Percentiles rank a stretch among this genome's conserved stretches.
These are phyloP conservation scores for Blastocystis sp. DNA, from an alignment of 352 stramenopile genomes.

Conservation along the genomic window DNA sequence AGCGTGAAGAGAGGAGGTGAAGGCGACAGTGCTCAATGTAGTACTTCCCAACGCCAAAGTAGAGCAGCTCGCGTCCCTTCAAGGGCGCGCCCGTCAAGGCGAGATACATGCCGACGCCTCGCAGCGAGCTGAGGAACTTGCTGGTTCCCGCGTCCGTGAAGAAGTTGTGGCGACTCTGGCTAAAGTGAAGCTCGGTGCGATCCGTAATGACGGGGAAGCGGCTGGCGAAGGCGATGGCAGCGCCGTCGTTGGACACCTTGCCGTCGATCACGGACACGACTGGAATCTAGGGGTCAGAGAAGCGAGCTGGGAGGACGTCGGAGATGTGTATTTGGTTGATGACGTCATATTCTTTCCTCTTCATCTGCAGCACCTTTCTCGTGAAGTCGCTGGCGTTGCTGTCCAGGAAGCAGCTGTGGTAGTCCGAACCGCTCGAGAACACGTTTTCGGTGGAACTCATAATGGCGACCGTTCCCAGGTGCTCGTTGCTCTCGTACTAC, in stretches of 20 bases:
- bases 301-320: background rate
- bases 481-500: constrained; percentile 61
- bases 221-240: background rate
- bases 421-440: constrained; percentile 19
- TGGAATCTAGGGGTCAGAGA: constrained; percentile 25
- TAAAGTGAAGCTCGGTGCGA: background rate
- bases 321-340: constrained; percentile 64
- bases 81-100: constrained; percentile 17
- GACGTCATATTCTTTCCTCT: constrained; percentile 44
- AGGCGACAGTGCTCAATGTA: constrained; percentile 37
- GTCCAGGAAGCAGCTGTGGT: constrained; percentile 42
- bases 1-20: background rate
- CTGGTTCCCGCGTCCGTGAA: constrained; percentile 41
- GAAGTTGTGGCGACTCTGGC: background rate
- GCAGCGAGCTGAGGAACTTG: constrained; percentile 52
- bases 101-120: constrained; percentile 64
- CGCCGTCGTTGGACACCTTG: background rate
- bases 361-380: background rate
- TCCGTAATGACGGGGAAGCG: constrained; percentile 66
- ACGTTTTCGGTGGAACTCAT: constrained; percentile 18
- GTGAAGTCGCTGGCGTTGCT: constrained; percentile 1
- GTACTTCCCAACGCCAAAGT: constrained; percentile 6
- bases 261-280: constrained; percentile 47
- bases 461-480: constrained; percentile 32
- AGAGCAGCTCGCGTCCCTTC: background rate